A percentile compares a stretch with the other conserved stretches of the same genome.
Conservation (phyloP, 352 stramenopile species). For the Phytophthora citricola region DNA sequence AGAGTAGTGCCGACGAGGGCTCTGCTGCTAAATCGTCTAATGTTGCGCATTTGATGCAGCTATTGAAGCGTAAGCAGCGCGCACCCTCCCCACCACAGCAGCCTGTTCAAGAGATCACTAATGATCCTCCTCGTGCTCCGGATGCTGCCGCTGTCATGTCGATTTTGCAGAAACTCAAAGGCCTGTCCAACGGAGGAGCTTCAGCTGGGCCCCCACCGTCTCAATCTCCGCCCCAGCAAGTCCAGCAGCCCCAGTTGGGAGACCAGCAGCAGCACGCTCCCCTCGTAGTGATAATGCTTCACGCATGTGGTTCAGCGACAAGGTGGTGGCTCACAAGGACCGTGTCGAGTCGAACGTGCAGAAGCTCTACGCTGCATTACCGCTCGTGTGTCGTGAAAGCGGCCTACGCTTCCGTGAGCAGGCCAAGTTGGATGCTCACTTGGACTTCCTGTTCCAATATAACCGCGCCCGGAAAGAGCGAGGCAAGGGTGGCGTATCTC, state of each 20-base stretch:
- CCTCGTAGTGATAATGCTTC: constrained; percentile 51
- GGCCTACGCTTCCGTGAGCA: constrained; percentile 84
- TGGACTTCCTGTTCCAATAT: constrained; percentile 90
- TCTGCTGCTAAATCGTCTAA: constrained; percentile 65
- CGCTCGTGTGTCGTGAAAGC: constrained; percentile 82
- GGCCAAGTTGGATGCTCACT: constrained; percentile 75
- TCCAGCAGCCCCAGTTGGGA: constrained; percentile 21
- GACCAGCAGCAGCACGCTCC: constrained; percentile 23
- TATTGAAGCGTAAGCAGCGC: constrained; percentile 79
- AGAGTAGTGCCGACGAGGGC: constrained; percentile 22
- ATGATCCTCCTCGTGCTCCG: constrained; percentile 58
- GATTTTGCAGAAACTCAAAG: constrained; percentile 86
- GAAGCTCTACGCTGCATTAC: constrained; percentile 84
- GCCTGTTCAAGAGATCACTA: constrained; percentile 59
- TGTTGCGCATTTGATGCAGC: constrained; percentile 82
- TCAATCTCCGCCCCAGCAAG: constrained; percentile 21
- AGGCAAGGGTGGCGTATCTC: constrained; percentile 80
- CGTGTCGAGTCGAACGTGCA: constrained; percentile 87
- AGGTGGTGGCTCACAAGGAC: constrained; percentile 83
- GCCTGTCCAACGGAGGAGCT: constrained; percentile 38
- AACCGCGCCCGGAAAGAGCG: constrained; percentile 84
- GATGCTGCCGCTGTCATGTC: constrained; percentile 85
- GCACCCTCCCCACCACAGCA: constrained; percentile 28
- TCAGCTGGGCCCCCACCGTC: constrained; percentile 17
- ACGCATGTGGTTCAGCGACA: constrained; percentile 89